phyloP scores from a whole-genome alignment of 441 rosid genomes.

The Gossypium schwendimanii region DNA sequence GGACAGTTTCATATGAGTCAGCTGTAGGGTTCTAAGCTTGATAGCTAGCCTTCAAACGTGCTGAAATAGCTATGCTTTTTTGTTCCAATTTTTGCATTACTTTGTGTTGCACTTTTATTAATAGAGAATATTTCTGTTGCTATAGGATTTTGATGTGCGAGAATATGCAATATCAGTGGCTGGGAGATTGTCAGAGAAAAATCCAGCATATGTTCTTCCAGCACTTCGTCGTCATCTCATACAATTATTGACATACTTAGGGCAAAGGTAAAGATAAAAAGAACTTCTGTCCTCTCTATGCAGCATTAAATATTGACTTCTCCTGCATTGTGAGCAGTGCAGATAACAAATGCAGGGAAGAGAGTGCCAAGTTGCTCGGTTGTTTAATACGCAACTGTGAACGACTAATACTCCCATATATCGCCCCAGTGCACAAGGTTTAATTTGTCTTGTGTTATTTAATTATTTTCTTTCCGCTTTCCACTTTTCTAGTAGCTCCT shows the following conservation, averaged over 20 bases:
- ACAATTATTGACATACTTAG: conserved; percentile 92
- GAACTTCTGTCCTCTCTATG: conserved; percentile 6
- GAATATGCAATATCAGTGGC: conserved; percentile 95
- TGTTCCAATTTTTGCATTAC: conserved; percentile 3
- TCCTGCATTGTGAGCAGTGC: conserved; percentile 74
- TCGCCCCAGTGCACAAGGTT: conserved; percentile 98
- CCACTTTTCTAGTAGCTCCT: background rate
- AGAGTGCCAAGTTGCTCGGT: conserved; percentile 95
- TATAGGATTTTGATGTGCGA: conserved; percentile 91
- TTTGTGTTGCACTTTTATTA: background rate
- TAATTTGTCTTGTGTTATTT: conserved; percentile 20
- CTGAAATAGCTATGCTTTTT: conserved; percentile 1
- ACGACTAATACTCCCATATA: conserved; percentile 82
- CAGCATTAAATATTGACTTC: conserved; percentile 26
- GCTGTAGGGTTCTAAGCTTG: background rate
- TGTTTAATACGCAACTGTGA: conserved; percentile 98
- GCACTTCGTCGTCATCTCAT: conserved; percentile 99
- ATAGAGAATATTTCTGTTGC: conserved; percentile 20
- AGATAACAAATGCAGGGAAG: conserved; percentile 97
- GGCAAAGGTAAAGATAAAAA: conserved; percentile 66
- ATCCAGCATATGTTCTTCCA: conserved; percentile 99
- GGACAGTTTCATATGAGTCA: background rate
- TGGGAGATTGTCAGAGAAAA: conserved; percentile 95
- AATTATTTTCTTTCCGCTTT: conserved; percentile 17
- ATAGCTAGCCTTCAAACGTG: background rate